phyloP scores from a whole-genome alignment of 805 yeast genomes.

The Wickerhamiella nectarea region DNA sequence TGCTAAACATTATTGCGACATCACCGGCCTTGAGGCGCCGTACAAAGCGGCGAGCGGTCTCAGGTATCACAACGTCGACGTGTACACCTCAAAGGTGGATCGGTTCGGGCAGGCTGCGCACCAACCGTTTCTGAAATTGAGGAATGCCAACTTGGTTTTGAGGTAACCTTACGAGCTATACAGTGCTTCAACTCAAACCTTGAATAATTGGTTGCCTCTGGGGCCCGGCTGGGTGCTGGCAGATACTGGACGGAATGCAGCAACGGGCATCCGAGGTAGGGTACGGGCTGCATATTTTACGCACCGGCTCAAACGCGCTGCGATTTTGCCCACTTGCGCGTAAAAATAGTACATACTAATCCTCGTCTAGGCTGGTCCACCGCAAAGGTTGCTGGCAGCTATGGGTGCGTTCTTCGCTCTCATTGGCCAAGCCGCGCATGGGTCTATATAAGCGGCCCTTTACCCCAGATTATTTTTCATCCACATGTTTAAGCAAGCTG shows the following conservation, averaged over 20 bases:
- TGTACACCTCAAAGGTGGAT: slow-evolving; percentile 51
- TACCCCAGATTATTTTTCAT: slow-evolving; percentile 1
- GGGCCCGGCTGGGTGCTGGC: too few species aligned
- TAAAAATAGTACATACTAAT: too few species aligned
- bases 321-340: too few species aligned
- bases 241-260: too few species aligned
- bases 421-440: slow-evolving; percentile 1
- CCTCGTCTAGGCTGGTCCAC: too few species aligned
- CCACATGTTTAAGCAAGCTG: slow-evolving; percentile 6
- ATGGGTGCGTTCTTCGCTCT: neutral
- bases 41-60: slow-evolving; percentile 65
- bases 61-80: slow-evolving; percentile 70
- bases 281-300: neutral
- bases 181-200: too few species aligned
- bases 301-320: neutral
- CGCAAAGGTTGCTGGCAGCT: neutral
- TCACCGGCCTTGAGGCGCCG: slow-evolving; percentile 72
- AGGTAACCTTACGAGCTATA: too few species aligned
- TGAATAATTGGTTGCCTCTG: too few species aligned
- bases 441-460: slow-evolving; percentile 4
- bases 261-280: too few species aligned
- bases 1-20: slow-evolving; percentile 73
- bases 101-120: slow-evolving; percentile 82
- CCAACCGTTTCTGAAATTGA: slow-evolving; percentile 75
- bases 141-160: slow-evolving; percentile 79